Evolutionary conservation across 306 rosid genomes (phyloP).

Genomic region (Corylus heterophylla): DNA sequence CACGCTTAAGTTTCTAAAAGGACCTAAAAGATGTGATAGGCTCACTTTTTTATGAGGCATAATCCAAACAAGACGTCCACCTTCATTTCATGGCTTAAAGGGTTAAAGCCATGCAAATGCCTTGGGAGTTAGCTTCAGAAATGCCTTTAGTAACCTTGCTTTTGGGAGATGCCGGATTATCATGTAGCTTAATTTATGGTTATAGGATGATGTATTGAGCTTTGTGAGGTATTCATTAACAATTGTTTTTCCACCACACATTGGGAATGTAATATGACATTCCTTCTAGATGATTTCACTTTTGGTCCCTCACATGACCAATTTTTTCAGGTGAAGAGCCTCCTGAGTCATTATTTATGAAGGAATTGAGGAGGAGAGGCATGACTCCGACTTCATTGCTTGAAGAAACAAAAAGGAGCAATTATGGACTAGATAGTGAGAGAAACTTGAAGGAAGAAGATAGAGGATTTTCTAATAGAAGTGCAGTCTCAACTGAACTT

Average conservation of each 20-base stretch:
- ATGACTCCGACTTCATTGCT: slow-evolving; percentile 92
- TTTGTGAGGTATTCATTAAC: not conserved
- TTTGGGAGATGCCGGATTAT: not conserved
- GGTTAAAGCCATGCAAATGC: not conserved
- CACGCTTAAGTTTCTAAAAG: not conserved
- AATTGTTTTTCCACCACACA: not conserved
- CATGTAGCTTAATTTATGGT: not conserved
- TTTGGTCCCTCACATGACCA: slow-evolving; percentile 25
- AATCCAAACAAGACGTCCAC: not conserved
- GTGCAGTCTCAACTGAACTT: slow-evolving; percentile 67
- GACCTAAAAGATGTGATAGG: not conserved
- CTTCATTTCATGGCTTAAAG: not conserved
- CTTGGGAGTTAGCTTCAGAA: not conserved
- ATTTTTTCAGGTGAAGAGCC: slow-evolving; percentile 75
- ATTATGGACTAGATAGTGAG: slow-evolving; percentile 58
- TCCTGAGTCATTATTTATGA: slow-evolving; percentile 91
- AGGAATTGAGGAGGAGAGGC: slow-evolving; percentile 92
- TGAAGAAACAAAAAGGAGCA: slow-evolving; percentile 67
- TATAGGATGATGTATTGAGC: not conserved
- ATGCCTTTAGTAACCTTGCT: not conserved
- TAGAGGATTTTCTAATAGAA: slow-evolving; percentile 55
- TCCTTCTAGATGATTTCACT: slow-evolving; percentile 11
- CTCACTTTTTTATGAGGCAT: slow-evolving; percentile 6
- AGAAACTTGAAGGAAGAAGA: slow-evolving; percentile 50
- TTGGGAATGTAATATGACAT: not conserved